These are phyloP conservation scores for Primulina tabacum DNA, from an alignment of 257 asterid species.

Conservation along the genomic window DNA sequence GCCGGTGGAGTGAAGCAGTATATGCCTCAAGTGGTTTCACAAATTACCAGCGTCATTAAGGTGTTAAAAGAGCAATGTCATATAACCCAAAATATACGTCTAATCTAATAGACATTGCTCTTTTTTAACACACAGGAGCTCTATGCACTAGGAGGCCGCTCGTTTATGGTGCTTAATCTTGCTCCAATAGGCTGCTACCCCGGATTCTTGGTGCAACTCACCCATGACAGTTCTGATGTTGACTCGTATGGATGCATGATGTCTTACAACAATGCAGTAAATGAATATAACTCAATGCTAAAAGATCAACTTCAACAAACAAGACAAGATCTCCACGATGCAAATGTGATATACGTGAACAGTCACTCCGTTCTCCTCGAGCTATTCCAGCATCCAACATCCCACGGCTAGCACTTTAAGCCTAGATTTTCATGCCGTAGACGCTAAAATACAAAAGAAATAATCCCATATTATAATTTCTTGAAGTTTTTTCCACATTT, in stretches of 20 bases:
- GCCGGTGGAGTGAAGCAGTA: constrained; percentile 38
- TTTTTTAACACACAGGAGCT: constrained; percentile 35
- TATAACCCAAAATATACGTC: not conserved
- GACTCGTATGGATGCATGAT: constrained; percentile 57
- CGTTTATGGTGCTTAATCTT: constrained; percentile 57
- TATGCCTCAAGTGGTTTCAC: constrained; percentile 44
- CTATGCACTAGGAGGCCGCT: constrained; percentile 48
- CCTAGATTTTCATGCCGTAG: not conserved
- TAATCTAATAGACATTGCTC: not conserved
- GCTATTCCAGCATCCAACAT: constrained; percentile 50
- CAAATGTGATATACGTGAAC: constrained; percentile 48
- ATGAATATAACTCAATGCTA: constrained; percentile 45
- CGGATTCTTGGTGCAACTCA: constrained; percentile 40
- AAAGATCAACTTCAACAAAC: constrained; percentile 36
- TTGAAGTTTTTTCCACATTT: not conserved
- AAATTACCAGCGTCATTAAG: constrained; percentile 48
- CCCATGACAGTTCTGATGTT: constrained; percentile 43
- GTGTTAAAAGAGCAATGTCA: constrained; percentile 19
- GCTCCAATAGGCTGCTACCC: constrained; percentile 77
- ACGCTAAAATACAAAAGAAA: not conserved
- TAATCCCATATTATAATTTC: not conserved
- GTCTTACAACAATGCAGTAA: constrained; percentile 55
- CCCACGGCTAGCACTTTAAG: constrained; percentile 32
- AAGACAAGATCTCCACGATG: constrained; percentile 37
- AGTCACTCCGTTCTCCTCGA: constrained; percentile 43